Conservation (phyloP, 768 basidiomycete species). For the Auricularia cornea region DNA sequence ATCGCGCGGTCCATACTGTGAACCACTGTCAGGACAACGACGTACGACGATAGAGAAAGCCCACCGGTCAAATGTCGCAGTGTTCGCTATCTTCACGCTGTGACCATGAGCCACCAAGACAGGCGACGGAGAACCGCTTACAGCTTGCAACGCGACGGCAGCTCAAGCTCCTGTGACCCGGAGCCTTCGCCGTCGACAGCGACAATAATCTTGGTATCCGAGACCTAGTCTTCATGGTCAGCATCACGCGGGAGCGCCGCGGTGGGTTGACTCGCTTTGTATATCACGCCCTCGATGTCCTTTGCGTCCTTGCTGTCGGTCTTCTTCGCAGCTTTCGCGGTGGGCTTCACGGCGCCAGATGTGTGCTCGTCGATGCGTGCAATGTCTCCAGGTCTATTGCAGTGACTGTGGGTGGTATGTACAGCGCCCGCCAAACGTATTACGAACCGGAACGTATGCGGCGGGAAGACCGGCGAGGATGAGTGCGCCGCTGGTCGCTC, state of each 20-base stretch:
- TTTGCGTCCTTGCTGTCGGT: conserved; percentile 29
- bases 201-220: conserved; percentile 72
- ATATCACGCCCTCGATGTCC: conserved; percentile 76
- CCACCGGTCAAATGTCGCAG: conserved; percentile 82
- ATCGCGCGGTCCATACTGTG: conserved; percentile 81
- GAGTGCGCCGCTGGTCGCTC: conserved; percentile 79
- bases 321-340: conserved; percentile 32
- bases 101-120: background rate
- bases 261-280: conserved; percentile 44
- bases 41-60: background rate
- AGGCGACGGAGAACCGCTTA: conserved; percentile 13
- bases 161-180: conserved; percentile 44
- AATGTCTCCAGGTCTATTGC: conserved; percentile 72
- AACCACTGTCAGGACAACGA: background rate
- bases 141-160: conserved; percentile 78
- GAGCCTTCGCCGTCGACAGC: conserved; percentile 57
- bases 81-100: conserved; percentile 81
- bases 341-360: conserved; percentile 23
- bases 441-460: conserved; percentile 72
- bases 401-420: background rate
- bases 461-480: conserved; percentile 59
- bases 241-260: background rate
- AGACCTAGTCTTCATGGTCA: conserved; percentile 41
- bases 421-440: background rate
- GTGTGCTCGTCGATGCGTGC: conserved; percentile 75